phyloP scores from a whole-genome alignment of 371 early-diverging fungal genomes.

The Rhizomucor miehei region DNA sequence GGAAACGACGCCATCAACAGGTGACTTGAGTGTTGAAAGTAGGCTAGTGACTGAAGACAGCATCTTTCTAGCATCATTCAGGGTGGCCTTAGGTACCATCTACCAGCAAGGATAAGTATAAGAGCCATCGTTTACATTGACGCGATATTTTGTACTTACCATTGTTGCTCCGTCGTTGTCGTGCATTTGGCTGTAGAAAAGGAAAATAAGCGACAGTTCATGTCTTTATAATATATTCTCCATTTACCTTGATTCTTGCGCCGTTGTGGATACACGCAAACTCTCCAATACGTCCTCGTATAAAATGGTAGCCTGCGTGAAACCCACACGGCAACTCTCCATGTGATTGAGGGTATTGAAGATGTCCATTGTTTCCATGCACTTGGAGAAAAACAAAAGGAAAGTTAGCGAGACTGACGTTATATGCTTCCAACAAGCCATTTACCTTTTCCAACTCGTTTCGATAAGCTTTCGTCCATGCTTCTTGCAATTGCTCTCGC shows the following conservation, averaged over 20 bases:
- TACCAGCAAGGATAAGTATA: neutral
- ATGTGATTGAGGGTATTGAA: conserved; percentile 11
- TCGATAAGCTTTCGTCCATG: conserved; percentile 1
- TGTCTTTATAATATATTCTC: too few species aligned
- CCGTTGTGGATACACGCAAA: conserved; percentile 7
- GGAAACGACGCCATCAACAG: conserved; percentile 28
- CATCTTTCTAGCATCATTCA: conserved; percentile 2
- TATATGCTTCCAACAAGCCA: too few species aligned
- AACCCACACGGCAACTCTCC: conserved; percentile 20
- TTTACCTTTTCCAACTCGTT: conserved; percentile 15
- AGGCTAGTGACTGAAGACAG: conserved; percentile 1
- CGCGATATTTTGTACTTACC: too few species aligned
- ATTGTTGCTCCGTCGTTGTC: conserved; percentile 4
- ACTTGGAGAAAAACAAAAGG: neutral
- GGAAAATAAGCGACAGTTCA: too few species aligned
- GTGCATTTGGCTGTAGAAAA: neutral
- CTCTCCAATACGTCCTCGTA: conserved; percentile 12
- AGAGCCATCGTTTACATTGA: too few species aligned
- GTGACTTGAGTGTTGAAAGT: conserved; percentile 14
- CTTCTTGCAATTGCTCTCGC: neutral
- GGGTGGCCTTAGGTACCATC: conserved; percentile 4
- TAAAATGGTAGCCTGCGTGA: conserved; percentile 17
- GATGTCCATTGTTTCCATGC: conserved; percentile 4
- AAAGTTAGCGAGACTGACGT: neutral
- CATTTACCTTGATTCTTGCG: conserved; percentile 5